phyloP scores from a whole-genome alignment of 2,329 filamentous ascomycete species.

The Sclerotinia nivalis region DNA sequence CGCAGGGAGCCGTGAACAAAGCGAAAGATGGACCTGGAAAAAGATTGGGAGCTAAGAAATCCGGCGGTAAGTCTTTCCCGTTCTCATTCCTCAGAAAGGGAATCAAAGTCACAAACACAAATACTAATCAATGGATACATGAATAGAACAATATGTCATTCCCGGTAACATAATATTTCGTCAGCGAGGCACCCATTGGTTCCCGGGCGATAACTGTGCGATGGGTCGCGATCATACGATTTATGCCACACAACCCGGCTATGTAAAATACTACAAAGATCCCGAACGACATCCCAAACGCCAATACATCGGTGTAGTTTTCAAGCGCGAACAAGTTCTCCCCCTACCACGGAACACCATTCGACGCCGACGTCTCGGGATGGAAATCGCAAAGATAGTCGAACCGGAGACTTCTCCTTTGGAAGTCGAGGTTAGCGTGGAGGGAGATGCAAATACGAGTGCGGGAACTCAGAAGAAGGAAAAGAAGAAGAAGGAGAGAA shows the following conservation, averaged over 20 bases:
- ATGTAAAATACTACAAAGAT: slow-evolving; percentile 96
- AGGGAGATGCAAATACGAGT: slow-evolving; percentile 23
- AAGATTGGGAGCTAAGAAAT: slow-evolving; percentile 92
- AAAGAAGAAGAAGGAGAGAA: slow-evolving; percentile 33
- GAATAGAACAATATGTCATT: slow-evolving; percentile 81
- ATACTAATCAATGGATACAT: slow-evolving; percentile 20
- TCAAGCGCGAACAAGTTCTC: slow-evolving; percentile 77
- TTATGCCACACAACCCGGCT: slow-evolving; percentile 79
- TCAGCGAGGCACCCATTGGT: slow-evolving; percentile 93
- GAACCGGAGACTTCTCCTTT: slow-evolving; percentile 28
- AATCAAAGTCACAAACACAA: neutral
- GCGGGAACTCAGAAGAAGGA: slow-evolving; percentile 24
- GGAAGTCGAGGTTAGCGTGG: slow-evolving; percentile 21
- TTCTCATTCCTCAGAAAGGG: neutral
- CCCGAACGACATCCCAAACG: slow-evolving; percentile 78
- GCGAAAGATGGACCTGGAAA: slow-evolving; percentile 73
- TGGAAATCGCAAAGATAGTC: slow-evolving; percentile 58
- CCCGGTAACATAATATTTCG: slow-evolving; percentile 98
- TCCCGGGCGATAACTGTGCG: slow-evolving; percentile 89
- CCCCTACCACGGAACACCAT: slow-evolving; percentile 75
- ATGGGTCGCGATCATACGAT: slow-evolving; percentile 98
- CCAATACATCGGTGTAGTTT: slow-evolving; percentile 92
- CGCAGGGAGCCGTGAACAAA: slow-evolving; percentile 69
- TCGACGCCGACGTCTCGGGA: slow-evolving; percentile 72
- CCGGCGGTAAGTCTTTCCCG: slow-evolving; percentile 63